Evolutionary conservation across 2,329 filamentous ascomycete species (phyloP), one percentile per base, ranked within the genome.

Genomic region (Sclerotinia glacialis): DNA sequence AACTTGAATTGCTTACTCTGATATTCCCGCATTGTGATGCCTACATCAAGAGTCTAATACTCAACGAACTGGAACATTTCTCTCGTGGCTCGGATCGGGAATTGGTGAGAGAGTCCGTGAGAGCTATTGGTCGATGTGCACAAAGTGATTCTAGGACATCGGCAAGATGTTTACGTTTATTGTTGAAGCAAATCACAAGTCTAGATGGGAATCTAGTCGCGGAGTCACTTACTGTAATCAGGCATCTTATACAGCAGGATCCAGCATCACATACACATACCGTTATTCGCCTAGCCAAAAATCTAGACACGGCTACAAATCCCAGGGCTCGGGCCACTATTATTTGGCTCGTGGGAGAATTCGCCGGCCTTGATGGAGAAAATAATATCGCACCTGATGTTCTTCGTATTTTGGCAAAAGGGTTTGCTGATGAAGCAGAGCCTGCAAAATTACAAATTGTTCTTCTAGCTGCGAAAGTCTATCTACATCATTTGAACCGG

Each of bases 281-380:
- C 0, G 93, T 98, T 1, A 86, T 98, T 44, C 86, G 92, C 56
- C 80, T 99, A 59, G 95, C 95, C 7, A 95, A 93, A 78, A 93
- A 97, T 69, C 85, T 99, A 2, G 95, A 97, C 74, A 90, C 89
- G 4, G 91, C 93, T 1, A 92, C 90, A 0, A 93, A 95, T 69
- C 88, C 95, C 1, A 89, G 93, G 68, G 95, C 95, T 4, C 85
- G 95, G 71, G 95, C 95, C 3, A 97, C 92, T 60, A 97, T 99
- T 70, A 90, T 99, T 72, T 99, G 95, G 95, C 86, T 99, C 0
- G 93, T 98, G 0, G 95, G 95, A 55, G 95, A 99, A 78, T 98
- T 96, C 73, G 87, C 94, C 0, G 92, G 92, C 0, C 78, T 90
- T 3, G 87, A 92, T 66, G 85, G 89, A 12, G 89, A 93, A 68